Evolutionary conservation across 805 yeast species (phyloP), one percentile per base, ranked within the genome.

Genomic region (Ogataea minuta): DNA sequence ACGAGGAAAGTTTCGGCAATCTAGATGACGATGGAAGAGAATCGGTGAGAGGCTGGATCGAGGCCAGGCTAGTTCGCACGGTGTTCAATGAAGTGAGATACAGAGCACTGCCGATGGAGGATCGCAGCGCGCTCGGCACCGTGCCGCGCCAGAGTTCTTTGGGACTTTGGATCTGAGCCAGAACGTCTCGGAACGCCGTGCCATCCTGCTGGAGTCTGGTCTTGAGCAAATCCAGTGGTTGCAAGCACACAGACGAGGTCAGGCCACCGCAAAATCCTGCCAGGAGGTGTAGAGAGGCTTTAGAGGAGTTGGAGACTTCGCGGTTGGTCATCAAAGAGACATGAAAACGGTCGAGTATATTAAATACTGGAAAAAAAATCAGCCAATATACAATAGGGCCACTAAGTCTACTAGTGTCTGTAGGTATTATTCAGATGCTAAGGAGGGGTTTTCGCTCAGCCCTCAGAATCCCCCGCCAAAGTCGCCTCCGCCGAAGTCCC

Each of bases 121-220:
- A 91, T 44, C 99, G 71, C 17, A 91, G 53, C 0, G 95, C 89
- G 14, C 96, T 86, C 0, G 99, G 96, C 26, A 89, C 53, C 0
- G 96, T 91, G 0, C 99, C 99, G 39, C 96, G 72, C 99, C 99
- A 93, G 27, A 90, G 67, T 36, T 81, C 78, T 33, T 57, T 59
- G 17, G 70, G 40, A 14, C 66, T 60, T 2, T 63, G 60, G 8
- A 83, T 49, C 32, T 73, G 72, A 38, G 60, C 64, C 10, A 70
- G 33, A 1, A 66, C 63, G 0, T 60, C 41, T 8, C 42, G 25
- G 5, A 69, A 43, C 6, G 71, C 61, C 6, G 63, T 49, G 3
- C 55, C 48, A 23, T 65, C 57, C 55, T 84, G 91, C 64, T 88
- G 98, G 7, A 88, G 69, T 46, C 98, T 64, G 0, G 98, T 91